Base-by-base conservation (phyloP, 345 rosid species). In the Dipteronia dyeriana region DNA sequence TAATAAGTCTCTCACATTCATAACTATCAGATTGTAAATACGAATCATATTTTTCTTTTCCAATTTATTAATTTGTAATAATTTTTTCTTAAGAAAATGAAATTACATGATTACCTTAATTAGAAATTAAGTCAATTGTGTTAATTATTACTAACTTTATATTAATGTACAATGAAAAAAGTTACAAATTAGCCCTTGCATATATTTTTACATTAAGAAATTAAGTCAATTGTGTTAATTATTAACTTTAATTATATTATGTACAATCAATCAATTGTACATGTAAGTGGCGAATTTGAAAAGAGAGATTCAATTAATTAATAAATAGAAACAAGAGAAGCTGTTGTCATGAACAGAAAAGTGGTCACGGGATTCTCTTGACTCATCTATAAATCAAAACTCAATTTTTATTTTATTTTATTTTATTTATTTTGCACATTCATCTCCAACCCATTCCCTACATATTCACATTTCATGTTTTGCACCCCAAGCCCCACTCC, bases 351-450 rank as follows among this genome's bases (percentile, higher is more conserved):
- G 13, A 70, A 70, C 79, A 73, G 73, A 68, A 64, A 51, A 69
- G 82, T 74, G 83, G 79, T 90, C 91, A 90, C 93, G 93, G 91
- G 91, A 81, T 81, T 90, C 93, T 63, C 73, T 86, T 85, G 86
- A 89, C 84, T 75, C 73, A 22, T 66, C 45, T 34, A 62, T 62
- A 29, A 17, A 6, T 23, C 2, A 47, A 23, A 47, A 47, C 8
- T 56, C 61, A 56, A 56, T 19, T 19, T 56, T 56, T 17, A 17
- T 56, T 56, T 56, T 19, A 19, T 19, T 59, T 19, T n/a, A 56
- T 57, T 57, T 57, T 45, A 4, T 66, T 61, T 39, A 70, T 62
- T 59, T 68, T 73, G 31, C 76, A 76, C 11, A 12, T 57, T 61
- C 78, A 39, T 17, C 23, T 61, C 74, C 51, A 49, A 31, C 76